Evolutionary conservation across 208 protist species (phyloP).

Genomic region (Leishmania braziliensis): DNA sequence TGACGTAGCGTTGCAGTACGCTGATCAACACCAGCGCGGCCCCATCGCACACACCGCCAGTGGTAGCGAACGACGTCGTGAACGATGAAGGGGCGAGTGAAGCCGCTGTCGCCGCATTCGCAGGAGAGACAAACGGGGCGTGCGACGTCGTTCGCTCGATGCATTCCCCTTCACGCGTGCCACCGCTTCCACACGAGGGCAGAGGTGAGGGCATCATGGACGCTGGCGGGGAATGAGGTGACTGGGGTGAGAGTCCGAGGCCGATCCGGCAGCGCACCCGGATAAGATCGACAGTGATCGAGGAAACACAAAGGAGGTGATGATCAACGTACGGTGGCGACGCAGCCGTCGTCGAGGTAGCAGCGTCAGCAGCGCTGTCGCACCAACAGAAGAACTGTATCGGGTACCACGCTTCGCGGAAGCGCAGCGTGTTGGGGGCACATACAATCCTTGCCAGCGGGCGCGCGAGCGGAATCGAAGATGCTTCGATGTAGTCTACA

Average conservation of each 20-base stretch:
- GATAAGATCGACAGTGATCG: constrained; percentile 57
- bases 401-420: constrained; percentile 61
- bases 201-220: not conserved
- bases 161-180: not conserved
- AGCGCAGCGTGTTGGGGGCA: constrained; percentile 55
- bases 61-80: not conserved
- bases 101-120: not conserved
- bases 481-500: constrained; percentile 28
- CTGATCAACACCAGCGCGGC: constrained; percentile 6
- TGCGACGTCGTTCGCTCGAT: not conserved
- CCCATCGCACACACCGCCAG: not conserved
- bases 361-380: not conserved
- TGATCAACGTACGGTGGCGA: constrained; percentile 13
- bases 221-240: not conserved
- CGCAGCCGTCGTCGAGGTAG: not conserved
- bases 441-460: constrained; percentile 33
- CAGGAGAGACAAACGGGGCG: not conserved
- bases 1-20: constrained; percentile 49
- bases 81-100: not conserved
- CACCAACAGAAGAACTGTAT: constrained; percentile 55
- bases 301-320: constrained; percentile 47
- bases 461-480: constrained; percentile 12
- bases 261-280: constrained; percentile 14
- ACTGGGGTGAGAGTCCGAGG: not conserved
- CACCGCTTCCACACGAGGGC: not conserved